Evolutionary conservation across 2,329 filamentous ascomycete species (phyloP), one percentile per base, ranked within the genome.

Genomic region (Verticillium nonalfalfae): DNA sequence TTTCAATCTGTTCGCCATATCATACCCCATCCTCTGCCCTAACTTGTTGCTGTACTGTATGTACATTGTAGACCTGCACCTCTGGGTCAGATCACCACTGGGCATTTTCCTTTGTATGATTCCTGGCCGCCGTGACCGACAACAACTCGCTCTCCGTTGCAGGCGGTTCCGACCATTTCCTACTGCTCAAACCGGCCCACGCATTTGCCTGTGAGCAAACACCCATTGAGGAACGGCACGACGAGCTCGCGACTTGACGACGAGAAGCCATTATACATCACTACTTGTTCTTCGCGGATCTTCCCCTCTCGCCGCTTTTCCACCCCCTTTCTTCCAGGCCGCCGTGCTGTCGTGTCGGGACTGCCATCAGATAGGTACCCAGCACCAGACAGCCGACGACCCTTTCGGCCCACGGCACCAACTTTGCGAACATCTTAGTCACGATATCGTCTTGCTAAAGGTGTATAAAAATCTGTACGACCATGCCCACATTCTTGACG

Each of bases 401-500:
- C 39, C 39, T 40, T 40, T 40, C 39, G 39, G 39, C 15, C 39
- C 13, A 40, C 39, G 15, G 5, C 9, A 21, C 18, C 7, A n/a
- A 21, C 21, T 18, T 18, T 18, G n/a, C 18, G n/a, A 52, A 52
- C 10, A 52, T n/a, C 45, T 52, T 10, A 5, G 5, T 21, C 4
- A 9, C 45, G 18, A 21, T 26, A 7, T 11, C 45, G 9, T 52
- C 45, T 52, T 18, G 18, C 45, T 21, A 10, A 10, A 52, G 40
- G 35, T 31, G 54, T 33, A 21, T 26, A 14, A 4, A 14, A 26
- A 10, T 50, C 18, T 21, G 21, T 35, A 18, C 62, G 59, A 66
- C 59, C 59, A 85, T 85, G 82, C 82, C 82, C 76, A 83, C 81
- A 66, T 84, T 83, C 71, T 70, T 83, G 66, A 76, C 76, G 71